Conservation (phyloP, 495 filamentous ascomycete genomes). For the Aspergillus nanangensis region DNA sequence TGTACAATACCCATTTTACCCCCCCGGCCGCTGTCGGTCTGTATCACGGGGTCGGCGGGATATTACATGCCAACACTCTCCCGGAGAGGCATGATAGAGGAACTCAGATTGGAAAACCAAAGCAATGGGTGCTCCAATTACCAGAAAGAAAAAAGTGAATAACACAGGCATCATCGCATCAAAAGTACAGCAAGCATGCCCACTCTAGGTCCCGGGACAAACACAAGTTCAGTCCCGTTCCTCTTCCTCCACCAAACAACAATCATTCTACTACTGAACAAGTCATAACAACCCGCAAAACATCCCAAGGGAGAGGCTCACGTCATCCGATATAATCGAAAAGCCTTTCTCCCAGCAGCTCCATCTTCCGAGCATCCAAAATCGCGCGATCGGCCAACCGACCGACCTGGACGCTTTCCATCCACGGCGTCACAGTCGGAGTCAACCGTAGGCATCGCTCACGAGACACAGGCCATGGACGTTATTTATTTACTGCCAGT, state of each 20-base stretch:
- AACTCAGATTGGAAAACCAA: not conserved
- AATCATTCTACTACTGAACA: conserved; percentile 13
- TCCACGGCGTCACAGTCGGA: no score
- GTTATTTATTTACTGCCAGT: conserved; percentile 4
- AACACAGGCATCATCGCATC: conserved; percentile 15
- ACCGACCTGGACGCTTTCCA: no score
- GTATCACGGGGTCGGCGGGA: no score
- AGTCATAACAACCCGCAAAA: conserved; percentile 13
- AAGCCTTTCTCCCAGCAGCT: no score
- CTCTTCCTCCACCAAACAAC: conserved; percentile 3
- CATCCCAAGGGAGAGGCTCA: conserved; percentile 4
- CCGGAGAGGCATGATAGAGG: no score
- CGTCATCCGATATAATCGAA: no score
- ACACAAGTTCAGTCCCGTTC: not conserved
- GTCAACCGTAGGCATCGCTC: conserved; percentile 8
- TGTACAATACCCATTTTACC: no score
- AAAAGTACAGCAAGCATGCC: conserved; percentile 12
- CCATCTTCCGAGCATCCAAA: no score
- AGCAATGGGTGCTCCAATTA: conserved; percentile 1
- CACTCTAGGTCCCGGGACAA: conserved; percentile 6
- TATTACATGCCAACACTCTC: no score
- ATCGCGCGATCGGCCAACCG: no score
- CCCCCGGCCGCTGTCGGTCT: no score
- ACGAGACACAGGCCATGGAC: conserved; percentile 3
- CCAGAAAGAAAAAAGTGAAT: no score